Evolutionary conservation across 2,329 filamentous ascomycete genomes (phyloP), one percentile per base, ranked within the genome.

Genomic region (Sarocladiaceae sp.): DNA sequence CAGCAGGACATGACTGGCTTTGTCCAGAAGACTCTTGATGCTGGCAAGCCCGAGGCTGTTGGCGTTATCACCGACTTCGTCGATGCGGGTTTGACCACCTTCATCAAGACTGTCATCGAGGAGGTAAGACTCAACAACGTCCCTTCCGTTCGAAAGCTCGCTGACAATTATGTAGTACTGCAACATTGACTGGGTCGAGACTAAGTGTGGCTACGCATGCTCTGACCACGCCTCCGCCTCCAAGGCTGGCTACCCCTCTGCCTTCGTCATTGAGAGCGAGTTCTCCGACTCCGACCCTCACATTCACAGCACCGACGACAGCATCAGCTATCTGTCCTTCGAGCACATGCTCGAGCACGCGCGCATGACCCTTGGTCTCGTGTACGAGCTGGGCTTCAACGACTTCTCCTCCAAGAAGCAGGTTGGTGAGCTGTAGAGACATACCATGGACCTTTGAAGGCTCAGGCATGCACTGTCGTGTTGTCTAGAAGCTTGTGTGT

Each of bases 1-100:
- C 93, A 97, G 74, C 93, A 97, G 71, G 93, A 97, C 70, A 97
- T 97, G 93, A 96, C 90, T 1, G 93, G 93, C 17, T 97, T 87
- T 66, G 80, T 91, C 4, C 83, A 92, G 66, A 86, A 85, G 62
- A 96, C 91, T 0, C 72, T 94, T 18, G 88, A 94, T 58, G 86
- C 89, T 3, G 91, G 91, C 54, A 78, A 89, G 68, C 80, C 84
- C 4, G 93, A 97, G 76, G 87, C 84, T 42, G 88, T 97, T 2
- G 93, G 93, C 39, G 89, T 97, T 50, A 96, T 97, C 62, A 91
- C 88, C 4, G 93, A 97, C 70, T 97, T 80, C 61, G 93, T 97
- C 40, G 88, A 97, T 66, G 74, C 84, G 2, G 84, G 79, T 51
- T 75, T 97, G 59, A 97, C 93, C 4, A 77, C 80, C 7, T 97